These are phyloP conservation scores for Sphaerostilbella broomeana DNA, from an alignment of 2,329 filamentous ascomycete species.

Conservation along the genomic window DNA sequence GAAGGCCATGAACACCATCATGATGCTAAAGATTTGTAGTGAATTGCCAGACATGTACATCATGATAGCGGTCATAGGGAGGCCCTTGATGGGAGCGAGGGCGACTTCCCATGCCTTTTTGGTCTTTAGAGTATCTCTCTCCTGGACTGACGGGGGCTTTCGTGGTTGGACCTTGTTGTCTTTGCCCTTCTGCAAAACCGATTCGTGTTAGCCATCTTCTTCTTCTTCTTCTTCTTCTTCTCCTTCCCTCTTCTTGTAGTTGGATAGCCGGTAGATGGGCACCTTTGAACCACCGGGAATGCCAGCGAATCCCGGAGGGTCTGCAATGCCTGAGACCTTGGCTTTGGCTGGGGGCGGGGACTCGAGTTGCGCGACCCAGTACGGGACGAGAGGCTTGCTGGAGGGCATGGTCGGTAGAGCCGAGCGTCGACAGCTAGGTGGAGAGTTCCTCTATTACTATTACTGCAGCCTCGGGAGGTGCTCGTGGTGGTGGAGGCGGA, in stretches of 20 bases:
- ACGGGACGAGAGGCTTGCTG: constrained; percentile 41
- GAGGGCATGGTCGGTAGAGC: constrained; percentile 11
- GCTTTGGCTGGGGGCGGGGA: constrained; percentile 59
- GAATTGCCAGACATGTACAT: constrained; percentile 99
- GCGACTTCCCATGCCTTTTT: constrained; percentile 99
- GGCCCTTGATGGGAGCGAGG: constrained; percentile 82
- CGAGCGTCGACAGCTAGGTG: too few species aligned
- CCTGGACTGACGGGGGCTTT: constrained; percentile 65
- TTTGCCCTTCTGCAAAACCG: constrained; percentile 39
- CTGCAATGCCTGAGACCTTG: constrained; percentile 63
- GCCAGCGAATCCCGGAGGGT: constrained; percentile 77
- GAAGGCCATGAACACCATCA: constrained; percentile 99
- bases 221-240: constrained; percentile 6
- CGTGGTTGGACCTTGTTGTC: constrained; percentile 45
- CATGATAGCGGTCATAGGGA: constrained; percentile 98
- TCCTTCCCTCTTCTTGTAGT: too few species aligned
- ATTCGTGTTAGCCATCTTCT: not conserved
- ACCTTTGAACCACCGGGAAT: constrained; percentile 54
- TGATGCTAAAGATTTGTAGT: constrained; percentile 97
- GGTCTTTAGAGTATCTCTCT: constrained; percentile 92
- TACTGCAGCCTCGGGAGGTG: too few species aligned
- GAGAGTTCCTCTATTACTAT: too few species aligned
- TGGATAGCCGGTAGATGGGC: too few species aligned
- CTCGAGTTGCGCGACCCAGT: constrained; percentile 79
- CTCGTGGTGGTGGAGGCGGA: too few species aligned